phyloP scores from a whole-genome alignment of 129 eudicot species.

The Flaveria robusta region DNA sequence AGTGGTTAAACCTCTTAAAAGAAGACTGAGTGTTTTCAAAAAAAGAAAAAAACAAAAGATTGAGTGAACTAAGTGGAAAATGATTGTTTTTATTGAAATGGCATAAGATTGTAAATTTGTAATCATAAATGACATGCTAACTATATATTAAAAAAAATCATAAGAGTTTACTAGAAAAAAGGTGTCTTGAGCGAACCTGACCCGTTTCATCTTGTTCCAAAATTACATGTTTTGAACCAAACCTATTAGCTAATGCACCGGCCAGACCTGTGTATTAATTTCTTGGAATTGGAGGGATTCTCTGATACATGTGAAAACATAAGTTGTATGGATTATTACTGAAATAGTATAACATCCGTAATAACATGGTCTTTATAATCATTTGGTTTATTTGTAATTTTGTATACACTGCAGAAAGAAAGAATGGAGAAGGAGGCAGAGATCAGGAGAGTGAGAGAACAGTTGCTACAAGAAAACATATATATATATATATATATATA shows the following conservation, averaged over 20 bases:
- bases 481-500: too few species aligned
- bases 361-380: background rate
- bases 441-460: constrained; percentile 69
- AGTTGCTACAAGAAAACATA: constrained; percentile 55
- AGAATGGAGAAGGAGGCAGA: constrained; percentile 72
- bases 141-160: background rate
- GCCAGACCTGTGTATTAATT: background rate
- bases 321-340: background rate
- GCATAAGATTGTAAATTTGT: background rate
- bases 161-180: background rate
- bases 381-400: background rate
- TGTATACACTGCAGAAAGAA: constrained; percentile 46
- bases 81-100: background rate
- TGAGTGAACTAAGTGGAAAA: background rate
- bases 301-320: background rate
- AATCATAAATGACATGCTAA: background rate
- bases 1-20: too few species aligned
- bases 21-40: too few species aligned
- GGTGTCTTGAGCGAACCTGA: background rate
- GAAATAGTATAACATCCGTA: background rate
- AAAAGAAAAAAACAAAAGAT: too few species aligned
- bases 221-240: background rate
- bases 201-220: background rate
- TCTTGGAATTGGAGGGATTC: background rate
- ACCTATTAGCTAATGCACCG: background rate